Evolutionary conservation across 805 yeast species (phyloP).

Genomic region (Yarrowia keelungensis): DNA sequence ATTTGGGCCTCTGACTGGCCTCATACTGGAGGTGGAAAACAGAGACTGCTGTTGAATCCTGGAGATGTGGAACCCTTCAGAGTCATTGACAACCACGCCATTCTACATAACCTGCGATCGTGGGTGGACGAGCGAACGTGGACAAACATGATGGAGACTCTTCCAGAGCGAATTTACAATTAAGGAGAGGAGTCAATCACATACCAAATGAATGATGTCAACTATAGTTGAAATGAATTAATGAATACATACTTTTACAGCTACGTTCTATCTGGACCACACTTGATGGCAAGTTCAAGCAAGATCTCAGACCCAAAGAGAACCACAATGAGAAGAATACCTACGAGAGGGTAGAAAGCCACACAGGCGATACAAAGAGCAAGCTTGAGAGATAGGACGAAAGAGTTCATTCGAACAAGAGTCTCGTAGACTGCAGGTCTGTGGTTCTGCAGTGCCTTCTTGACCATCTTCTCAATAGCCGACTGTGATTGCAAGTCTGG

Average conservation of each 20-base stretch:
- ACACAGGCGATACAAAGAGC: slow-evolving; percentile 25
- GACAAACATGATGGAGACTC: slow-evolving; percentile 31
- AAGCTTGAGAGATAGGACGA: slow-evolving; percentile 10
- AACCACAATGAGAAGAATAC: slow-evolving; percentile 10
- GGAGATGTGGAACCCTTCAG: slow-evolving; percentile 27
- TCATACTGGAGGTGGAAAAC: slow-evolving; percentile 33
- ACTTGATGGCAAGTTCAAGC: slow-evolving; percentile 17
- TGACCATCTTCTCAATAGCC: slow-evolving; percentile 6
- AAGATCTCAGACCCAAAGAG: slow-evolving; percentile 35
- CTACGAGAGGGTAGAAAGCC: slow-evolving; percentile 11
- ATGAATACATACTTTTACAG: neutral
- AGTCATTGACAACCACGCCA: slow-evolving; percentile 16
- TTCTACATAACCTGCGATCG: slow-evolving; percentile 7
- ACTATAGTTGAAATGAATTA: too few relatives aligned
- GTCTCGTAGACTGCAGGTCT: slow-evolving; percentile 26
- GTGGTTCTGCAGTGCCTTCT: slow-evolving; percentile 11
- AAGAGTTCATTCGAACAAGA: slow-evolving; percentile 26
- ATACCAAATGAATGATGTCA: too few relatives aligned
- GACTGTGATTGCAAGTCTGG: neutral
- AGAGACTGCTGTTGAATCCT: slow-evolving; percentile 1
- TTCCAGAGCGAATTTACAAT: slow-evolving; percentile 19
- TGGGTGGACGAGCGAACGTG: slow-evolving; percentile 32
- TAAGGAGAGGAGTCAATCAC: neutral
- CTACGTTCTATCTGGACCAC: slow-evolving; percentile 18
- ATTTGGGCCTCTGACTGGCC: slow-evolving; percentile 37